A percentile compares a stretch with the other conserved stretches of the same genome.
Evolutionary conservation across 257 asterid species (phyloP).

Genomic region (Orobanche coerulescens): DNA sequence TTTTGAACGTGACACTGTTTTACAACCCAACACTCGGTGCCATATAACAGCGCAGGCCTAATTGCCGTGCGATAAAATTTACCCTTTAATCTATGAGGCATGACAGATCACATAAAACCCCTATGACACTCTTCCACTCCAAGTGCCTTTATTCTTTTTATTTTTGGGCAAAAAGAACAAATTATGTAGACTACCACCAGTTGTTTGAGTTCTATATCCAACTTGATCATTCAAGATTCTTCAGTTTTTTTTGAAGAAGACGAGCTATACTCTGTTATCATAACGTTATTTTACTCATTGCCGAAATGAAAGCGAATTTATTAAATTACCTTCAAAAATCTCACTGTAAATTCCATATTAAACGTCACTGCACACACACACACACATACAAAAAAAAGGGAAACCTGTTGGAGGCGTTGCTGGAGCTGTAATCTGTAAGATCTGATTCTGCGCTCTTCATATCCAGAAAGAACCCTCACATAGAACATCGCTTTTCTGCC

Average conservation of each 20-base stretch:
- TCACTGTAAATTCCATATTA: neutral
- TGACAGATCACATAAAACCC: no score
- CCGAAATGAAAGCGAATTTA: neutral
- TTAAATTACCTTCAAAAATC: neutral
- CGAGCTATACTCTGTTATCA: no score
- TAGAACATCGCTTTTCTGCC: constrained; percentile 83
- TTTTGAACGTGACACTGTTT: no score
- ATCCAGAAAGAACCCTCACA: constrained; percentile 81
- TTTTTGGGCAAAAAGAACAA: no score
- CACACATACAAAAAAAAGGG: neutral
- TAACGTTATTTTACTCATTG: neutral
- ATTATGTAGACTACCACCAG: neutral
- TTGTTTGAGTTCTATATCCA: neutral
- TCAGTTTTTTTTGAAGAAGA: neutral
- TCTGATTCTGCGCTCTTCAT: constrained; percentile 81
- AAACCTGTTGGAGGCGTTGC: constrained; percentile 65
- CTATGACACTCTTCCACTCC: no score
- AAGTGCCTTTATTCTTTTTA: no score
- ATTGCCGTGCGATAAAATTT: no score
- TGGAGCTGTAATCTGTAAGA: constrained; percentile 67
- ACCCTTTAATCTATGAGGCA: no score
- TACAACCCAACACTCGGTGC: no score
- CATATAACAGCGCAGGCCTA: no score
- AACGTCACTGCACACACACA: neutral
- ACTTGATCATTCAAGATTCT: neutral